A percentile compares a stretch with the other conserved stretches of the same genome.
phyloP scores from a whole-genome alignment of 768 basidiomycete genomes.

The Phylloporus scabripes region DNA sequence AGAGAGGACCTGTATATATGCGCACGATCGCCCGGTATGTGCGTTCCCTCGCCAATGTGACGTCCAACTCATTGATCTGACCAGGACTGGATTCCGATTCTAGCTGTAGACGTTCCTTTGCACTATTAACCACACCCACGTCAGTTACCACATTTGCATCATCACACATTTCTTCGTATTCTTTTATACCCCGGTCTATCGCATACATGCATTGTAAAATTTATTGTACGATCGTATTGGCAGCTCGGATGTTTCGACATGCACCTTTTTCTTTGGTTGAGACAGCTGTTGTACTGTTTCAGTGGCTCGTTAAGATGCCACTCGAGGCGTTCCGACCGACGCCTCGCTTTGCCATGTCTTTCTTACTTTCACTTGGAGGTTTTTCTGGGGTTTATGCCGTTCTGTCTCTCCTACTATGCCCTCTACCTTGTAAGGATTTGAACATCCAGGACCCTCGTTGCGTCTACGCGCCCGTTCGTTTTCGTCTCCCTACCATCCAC shows the following conservation, averaged over 20 bases:
- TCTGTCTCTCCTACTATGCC: too few species aligned
- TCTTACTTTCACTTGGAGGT: neutral
- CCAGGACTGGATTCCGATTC: slow-evolving; percentile 21
- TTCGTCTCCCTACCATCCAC: neutral
- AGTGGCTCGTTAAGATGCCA: neutral
- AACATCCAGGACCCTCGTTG: neutral
- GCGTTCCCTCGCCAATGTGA: neutral
- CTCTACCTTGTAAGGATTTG: neutral
- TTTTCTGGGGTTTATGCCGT: neutral
- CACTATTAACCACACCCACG: slow-evolving; percentile 6
- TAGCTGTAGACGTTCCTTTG: slow-evolving; percentile 18
- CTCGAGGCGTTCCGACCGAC: too few species aligned
- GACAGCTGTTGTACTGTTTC: neutral
- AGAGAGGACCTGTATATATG: slow-evolving; percentile 10
- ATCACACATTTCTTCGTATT: slow-evolving; percentile 9
- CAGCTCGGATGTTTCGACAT: neutral
- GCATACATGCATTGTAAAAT: slow-evolving; percentile 6
- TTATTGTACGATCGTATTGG: slow-evolving; percentile 11
- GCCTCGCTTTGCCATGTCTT: neutral
- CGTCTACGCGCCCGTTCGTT: neutral
- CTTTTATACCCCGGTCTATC: slow-evolving; percentile 11
- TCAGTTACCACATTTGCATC: slow-evolving; percentile 12
- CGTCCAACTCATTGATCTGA: neutral
- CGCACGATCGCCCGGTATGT: slow-evolving; percentile 16
- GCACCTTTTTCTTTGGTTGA: neutral